Conservation (phyloP, 345 rosid genomes). For the Hibiscus trionum region DNA sequence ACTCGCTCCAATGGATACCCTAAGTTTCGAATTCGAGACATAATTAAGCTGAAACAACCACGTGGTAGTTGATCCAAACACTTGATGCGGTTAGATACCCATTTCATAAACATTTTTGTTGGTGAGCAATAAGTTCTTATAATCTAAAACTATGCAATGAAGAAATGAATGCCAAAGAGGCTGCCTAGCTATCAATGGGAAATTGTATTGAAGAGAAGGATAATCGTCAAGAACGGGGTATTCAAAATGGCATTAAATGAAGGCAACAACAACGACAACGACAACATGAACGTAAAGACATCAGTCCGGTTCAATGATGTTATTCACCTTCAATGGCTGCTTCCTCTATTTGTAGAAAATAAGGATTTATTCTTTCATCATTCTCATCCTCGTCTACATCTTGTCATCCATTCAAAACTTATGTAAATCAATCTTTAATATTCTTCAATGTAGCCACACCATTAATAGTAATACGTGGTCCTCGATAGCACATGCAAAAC, state of each 20-base stretch:
- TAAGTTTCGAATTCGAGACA: neutral
- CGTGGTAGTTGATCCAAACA: too few species aligned
- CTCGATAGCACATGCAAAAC: constrained; percentile 12
- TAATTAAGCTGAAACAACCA: neutral
- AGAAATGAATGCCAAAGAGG: neutral
- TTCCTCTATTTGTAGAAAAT: constrained; percentile 20
- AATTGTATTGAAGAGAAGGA: neutral
- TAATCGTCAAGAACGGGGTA: neutral
- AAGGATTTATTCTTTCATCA: neutral
- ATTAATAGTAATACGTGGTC: neutral
- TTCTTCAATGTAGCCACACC: neutral
- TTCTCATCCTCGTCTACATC: constrained; percentile 7
- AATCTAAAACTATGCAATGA: neutral
- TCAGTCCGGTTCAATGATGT: neutral
- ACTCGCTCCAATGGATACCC: too few species aligned
- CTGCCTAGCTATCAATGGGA: neutral
- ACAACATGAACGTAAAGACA: constrained; percentile 8
- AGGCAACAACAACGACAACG: constrained; percentile 3
- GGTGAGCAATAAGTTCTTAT: neutral
- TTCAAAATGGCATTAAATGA: constrained; percentile 18
- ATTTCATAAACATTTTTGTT: neutral
- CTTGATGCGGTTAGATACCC: neutral
- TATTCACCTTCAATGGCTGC: neutral
- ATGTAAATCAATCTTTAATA: neutral
- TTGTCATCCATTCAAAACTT: constrained; percentile 10